Conservation (phyloP, 2,329 filamentous ascomycete species). For the Fusarium sp. region DNA sequence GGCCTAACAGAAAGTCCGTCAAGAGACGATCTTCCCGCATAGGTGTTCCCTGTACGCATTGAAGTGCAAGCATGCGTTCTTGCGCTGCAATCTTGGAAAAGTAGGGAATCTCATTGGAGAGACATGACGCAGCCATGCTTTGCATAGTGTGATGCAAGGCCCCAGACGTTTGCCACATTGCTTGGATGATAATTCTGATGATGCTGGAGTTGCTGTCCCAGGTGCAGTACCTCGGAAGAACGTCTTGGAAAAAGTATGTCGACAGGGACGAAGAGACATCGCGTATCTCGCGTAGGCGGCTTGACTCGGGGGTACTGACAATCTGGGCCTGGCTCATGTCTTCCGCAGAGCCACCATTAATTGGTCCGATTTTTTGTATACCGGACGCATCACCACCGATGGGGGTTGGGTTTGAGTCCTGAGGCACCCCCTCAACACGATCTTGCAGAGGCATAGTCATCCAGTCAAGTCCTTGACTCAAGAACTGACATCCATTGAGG, state of each 20-base stretch:
- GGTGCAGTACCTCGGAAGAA: slow-evolving; percentile 1
- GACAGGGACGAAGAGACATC: slow-evolving; percentile 5
- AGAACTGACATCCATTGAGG: not conserved
- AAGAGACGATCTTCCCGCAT: slow-evolving; percentile 2
- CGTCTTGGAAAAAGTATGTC: slow-evolving; percentile 6
- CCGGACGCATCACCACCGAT: not conserved
- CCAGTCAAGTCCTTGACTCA: not conserved
- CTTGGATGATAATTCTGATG: not conserved
- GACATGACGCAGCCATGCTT: slow-evolving; percentile 12
- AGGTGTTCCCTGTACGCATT: not conserved
- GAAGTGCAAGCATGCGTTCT: not conserved
- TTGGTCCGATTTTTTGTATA: not conserved
- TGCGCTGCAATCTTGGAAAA: slow-evolving; percentile 1
- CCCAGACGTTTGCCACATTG: slow-evolving; percentile 4
- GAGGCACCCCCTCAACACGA: not conserved
- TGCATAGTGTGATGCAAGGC: slow-evolving; percentile 8
- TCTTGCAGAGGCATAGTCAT: not conserved
- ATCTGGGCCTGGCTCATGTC: not conserved
- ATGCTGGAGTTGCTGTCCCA: slow-evolving; percentile 5
- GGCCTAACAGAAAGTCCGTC: not conserved
- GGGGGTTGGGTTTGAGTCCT: not conserved
- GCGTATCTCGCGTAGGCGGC: slow-evolving; percentile 1
- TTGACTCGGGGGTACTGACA: not conserved
- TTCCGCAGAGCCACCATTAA: not conserved
- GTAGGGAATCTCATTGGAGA: slow-evolving; percentile 3